phyloP scores from a whole-genome alignment of 805 yeast species.

The Candida rishiriensis region DNA sequence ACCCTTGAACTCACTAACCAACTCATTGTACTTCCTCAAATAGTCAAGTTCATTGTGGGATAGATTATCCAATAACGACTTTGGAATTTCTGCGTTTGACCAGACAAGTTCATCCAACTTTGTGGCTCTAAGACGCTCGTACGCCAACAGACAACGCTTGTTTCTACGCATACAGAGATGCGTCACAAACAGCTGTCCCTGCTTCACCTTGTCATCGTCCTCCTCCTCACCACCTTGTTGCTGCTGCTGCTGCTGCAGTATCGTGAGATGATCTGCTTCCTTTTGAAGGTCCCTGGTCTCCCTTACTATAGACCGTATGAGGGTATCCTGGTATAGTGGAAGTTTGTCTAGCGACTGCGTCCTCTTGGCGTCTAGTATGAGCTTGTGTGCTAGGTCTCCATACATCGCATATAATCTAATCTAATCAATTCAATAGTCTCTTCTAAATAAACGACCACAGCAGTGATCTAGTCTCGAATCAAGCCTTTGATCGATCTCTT shows the following conservation, averaged over 20 bases:
- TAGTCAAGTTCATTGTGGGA: constrained; percentile 82
- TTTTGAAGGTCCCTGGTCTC: constrained; percentile 65
- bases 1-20: constrained; percentile 72
- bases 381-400: constrained; percentile 81
- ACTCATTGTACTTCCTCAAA: constrained; percentile 61
- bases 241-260: constrained; percentile 12
- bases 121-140: constrained; percentile 67
- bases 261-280: constrained; percentile 46
- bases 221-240: constrained; percentile 13
- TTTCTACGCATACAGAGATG: constrained; percentile 79
- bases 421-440: too few species aligned
- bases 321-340: constrained; percentile 69
- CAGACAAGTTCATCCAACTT: constrained; percentile 66
- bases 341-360: constrained; percentile 57
- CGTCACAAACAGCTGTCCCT: constrained; percentile 65
- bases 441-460: too few species aligned
- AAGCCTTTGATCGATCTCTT: too few species aligned
- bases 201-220: constrained; percentile 41
- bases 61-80: constrained; percentile 41
- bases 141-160: constrained; percentile 84
- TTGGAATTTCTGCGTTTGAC: constrained; percentile 55
- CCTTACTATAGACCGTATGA: constrained; percentile 62
- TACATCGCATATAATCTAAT: constrained; percentile 49
- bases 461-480: too few species aligned
- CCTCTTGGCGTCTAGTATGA: constrained; percentile 82